Evolutionary conservation across 495 filamentous ascomycete species (phyloP).

Genomic region (Letharia lupina): DNA sequence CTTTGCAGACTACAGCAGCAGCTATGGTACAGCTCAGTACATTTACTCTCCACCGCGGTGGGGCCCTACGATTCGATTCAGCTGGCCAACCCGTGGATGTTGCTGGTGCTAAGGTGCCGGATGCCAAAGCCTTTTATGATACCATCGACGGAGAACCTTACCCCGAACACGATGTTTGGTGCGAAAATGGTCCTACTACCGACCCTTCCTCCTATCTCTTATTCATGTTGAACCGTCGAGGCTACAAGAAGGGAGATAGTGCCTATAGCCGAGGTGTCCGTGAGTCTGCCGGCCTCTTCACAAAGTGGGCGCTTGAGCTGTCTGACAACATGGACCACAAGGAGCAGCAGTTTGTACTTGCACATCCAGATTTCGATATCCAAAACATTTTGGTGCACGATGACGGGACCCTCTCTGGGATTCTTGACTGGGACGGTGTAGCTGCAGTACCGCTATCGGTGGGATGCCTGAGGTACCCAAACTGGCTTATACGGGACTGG

Average conservation of each 20-base stretch:
- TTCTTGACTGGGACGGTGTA: conserved; percentile 39
- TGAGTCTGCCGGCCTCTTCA: background rate
- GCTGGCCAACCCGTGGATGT: conserved; percentile 19
- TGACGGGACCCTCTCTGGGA: conserved; percentile 32
- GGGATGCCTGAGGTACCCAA: conserved; percentile 27
- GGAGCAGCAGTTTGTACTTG: conserved; percentile 17
- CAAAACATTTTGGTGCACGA: conserved; percentile 29
- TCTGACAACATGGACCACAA: background rate
- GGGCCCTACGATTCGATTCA: conserved; percentile 21
- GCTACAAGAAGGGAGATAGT: background rate
- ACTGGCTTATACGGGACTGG: conserved; percentile 36
- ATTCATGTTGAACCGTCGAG: background rate
- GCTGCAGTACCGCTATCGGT: conserved; percentile 19
- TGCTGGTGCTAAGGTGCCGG: conserved; percentile 17
- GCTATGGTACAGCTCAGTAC: conserved; percentile 31
- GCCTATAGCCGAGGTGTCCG: background rate
- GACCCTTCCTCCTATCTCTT: conserved; percentile 4
- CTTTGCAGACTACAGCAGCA: conserved; percentile 26
- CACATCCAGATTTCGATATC: conserved; percentile 21
- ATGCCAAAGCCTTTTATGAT: conserved; percentile 10
- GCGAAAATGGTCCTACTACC: conserved; percentile 1
- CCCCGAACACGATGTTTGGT: background rate
- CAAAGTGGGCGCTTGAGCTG: background rate
- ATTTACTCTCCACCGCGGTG: conserved; percentile 25
- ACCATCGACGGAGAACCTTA: too few relatives aligned